Evolutionary conservation across 805 yeast genomes (phyloP).

Genomic region (Wickerhamia fluorescens): DNA sequence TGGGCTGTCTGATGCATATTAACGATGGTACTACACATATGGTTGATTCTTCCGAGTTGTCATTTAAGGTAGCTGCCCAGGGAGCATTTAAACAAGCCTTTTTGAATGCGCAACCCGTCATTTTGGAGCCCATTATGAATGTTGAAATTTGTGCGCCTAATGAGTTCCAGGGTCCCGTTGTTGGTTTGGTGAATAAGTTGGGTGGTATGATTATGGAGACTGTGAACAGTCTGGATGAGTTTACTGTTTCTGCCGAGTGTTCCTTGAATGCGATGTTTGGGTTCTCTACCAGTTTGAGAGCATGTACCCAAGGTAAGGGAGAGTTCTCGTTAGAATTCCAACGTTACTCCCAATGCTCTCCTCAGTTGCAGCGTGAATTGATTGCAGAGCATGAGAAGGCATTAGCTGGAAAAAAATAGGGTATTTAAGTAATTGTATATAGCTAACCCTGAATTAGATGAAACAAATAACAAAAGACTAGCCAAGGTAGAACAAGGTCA

Average conservation of each 20-base stretch:
- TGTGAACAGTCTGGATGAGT: conserved; percentile 90
- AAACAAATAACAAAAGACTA: too few relatives aligned
- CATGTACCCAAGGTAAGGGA: conserved; percentile 98
- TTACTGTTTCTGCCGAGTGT: conserved; percentile 89
- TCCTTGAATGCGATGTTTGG: conserved; percentile 96
- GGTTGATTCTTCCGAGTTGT: conserved; percentile 93
- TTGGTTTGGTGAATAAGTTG: conserved; percentile 85
- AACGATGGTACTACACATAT: conserved; percentile 97
- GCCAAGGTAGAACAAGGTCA: too few relatives aligned
- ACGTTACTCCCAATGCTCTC: conserved; percentile 84
- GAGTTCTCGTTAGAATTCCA: conserved; percentile 94
- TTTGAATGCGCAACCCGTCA: conserved; percentile 73
- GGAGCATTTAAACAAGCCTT: conserved; percentile 92
- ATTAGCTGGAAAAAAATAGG: conserved; percentile 13
- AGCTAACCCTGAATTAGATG: too few relatives aligned
- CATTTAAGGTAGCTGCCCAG: conserved; percentile 88
- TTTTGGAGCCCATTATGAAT: conserved; percentile 94
- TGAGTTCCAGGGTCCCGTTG: conserved; percentile 92
- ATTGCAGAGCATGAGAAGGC: conserved; percentile 63
- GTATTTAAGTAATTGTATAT: conserved; percentile 7
- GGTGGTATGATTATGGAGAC: conserved; percentile 92
- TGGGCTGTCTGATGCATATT: conserved; percentile 88
- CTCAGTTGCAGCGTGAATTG: conserved; percentile 84
- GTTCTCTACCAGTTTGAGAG: conserved; percentile 90
- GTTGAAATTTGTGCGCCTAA: conserved; percentile 90